These are phyloP conservation scores for Pythium aristosporum DNA, from an alignment of 352 stramenopile genomes.

Conservation along the genomic window DNA sequence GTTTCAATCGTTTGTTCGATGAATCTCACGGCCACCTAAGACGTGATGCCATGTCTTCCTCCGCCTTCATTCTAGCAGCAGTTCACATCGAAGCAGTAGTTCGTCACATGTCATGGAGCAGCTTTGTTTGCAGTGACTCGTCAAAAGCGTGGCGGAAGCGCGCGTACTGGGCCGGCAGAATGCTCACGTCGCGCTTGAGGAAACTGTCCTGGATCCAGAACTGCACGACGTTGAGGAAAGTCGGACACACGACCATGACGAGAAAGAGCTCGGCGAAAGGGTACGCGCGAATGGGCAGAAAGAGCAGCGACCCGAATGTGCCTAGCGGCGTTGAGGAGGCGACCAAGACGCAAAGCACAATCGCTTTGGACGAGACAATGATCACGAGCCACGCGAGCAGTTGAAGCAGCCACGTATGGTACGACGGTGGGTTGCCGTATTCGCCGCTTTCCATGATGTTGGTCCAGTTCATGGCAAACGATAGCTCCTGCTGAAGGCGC, in stretches of 20 bases:
- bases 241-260: slow-evolving; percentile 83
- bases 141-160: slow-evolving; percentile 66
- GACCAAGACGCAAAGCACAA: slow-evolving; percentile 75
- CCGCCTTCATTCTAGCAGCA: neutral
- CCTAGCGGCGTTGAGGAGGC: slow-evolving; percentile 46
- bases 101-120: slow-evolving; percentile 41
- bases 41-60: no score
- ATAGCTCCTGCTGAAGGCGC: slow-evolving; percentile 71
- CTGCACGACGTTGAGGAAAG: slow-evolving; percentile 82
- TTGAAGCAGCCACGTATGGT: slow-evolving; percentile 61
- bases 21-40: no score
- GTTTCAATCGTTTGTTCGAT: no score
- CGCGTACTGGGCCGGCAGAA: slow-evolving; percentile 55
- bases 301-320: slow-evolving; percentile 60
- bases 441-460: slow-evolving; percentile 77
- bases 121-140: slow-evolving; percentile 63
- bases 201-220: slow-evolving; percentile 89
- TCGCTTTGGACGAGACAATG: slow-evolving; percentile 79
- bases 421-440: slow-evolving; percentile 72
- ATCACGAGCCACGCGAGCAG: slow-evolving; percentile 65
- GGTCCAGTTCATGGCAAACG: slow-evolving; percentile 68
- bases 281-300: slow-evolving; percentile 55
- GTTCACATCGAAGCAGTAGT: no score
- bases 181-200: slow-evolving; percentile 73
- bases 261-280: slow-evolving; percentile 71